Conservation (phyloP, 2,329 filamentous ascomycete genomes). For the Penicillium sp. region DNA sequence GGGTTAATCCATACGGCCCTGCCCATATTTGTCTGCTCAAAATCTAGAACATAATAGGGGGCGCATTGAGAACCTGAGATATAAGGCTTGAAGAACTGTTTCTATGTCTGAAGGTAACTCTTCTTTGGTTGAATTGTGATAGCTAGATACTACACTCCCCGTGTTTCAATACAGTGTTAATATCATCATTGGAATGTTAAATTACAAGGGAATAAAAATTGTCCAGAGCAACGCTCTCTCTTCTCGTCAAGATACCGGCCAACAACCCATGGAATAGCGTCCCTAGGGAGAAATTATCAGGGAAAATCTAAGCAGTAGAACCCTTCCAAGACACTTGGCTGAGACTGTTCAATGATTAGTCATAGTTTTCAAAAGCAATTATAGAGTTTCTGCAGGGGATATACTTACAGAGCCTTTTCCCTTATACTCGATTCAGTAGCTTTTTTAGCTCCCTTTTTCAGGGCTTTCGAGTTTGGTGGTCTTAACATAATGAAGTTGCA, state of each 20-base stretch:
- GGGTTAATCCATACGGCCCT: too few species aligned
- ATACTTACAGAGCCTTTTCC: constrained; percentile 18
- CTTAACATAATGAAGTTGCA: constrained; percentile 99
- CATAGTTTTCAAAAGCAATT: not conserved
- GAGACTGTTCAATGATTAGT: constrained; percentile 1
- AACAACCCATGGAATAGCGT: not conserved
- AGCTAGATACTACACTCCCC: not conserved
- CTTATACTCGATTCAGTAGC: constrained; percentile 39
- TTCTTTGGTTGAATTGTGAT: not conserved
- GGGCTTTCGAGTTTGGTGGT: constrained; percentile 88
- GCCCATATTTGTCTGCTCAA: too few species aligned
- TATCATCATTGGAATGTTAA: not conserved
- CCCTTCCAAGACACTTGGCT: constrained; percentile 11
- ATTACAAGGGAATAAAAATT: too few species aligned
- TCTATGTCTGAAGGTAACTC: too few species aligned
- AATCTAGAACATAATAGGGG: too few species aligned
- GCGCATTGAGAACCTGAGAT: too few species aligned
- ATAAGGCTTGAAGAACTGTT: too few species aligned
- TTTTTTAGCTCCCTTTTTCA: constrained; percentile 99
- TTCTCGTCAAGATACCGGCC: too few species aligned
- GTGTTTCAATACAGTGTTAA: not conserved
- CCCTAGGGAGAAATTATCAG: not conserved
- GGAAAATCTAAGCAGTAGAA: not conserved
- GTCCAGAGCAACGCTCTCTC: too few species aligned
- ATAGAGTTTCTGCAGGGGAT: not conserved